Base-by-base conservation (phyloP, 2,329 filamentous ascomycete species). In the Talaromyces sp. region DNA sequence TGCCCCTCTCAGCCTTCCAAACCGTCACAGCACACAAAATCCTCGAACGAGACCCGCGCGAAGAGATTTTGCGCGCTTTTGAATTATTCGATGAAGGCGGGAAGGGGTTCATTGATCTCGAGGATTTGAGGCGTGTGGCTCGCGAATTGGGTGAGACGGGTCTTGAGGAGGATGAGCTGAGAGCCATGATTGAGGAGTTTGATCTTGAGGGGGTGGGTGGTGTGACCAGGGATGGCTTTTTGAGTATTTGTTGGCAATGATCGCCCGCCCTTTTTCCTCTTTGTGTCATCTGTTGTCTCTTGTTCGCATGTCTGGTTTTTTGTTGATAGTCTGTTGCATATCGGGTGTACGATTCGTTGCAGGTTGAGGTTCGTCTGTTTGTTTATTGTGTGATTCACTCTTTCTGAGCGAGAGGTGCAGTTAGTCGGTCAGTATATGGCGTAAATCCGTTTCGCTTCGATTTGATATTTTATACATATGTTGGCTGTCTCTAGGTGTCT, bases 161-260 rank as follows among this genome's bases (percentile, higher is more conserved):
- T 13, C 84, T 99, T 70, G 92, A 95, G 71, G 94, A 99, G 74
- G 91, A 96, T 73, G 95, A 99, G 77, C 84, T 99, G 67, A 85
- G 87, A 71, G 93, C 93, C 69, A 99, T 99, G 95, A 95, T 99
- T 80, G 93, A 97, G 74, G 94, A 98, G 79, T 96, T 98, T 81
- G 95, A 99, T 81, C 85, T 97, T 69, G 91, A 96, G 74, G 94
- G 92, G 1, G 96, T 96, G 71, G 93, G 93, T 11, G 93, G 85
- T 65, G 88, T 89, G 69, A 84, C 82, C 57, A 76, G 85, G 71
- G 87, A 89, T 66, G 87, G 87, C 66, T 89, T 89, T 79, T 81
- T 89, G 70, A 83, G 84, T n/a, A 89, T 89, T 69, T 89, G 87
- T 75, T 79, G 88, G 76, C 81, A 83, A 71, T 83, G 10, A 43